These are phyloP conservation scores for Leishmania gerbilli DNA, from an alignment of 208 protist genomes.

Conservation along the genomic window DNA sequence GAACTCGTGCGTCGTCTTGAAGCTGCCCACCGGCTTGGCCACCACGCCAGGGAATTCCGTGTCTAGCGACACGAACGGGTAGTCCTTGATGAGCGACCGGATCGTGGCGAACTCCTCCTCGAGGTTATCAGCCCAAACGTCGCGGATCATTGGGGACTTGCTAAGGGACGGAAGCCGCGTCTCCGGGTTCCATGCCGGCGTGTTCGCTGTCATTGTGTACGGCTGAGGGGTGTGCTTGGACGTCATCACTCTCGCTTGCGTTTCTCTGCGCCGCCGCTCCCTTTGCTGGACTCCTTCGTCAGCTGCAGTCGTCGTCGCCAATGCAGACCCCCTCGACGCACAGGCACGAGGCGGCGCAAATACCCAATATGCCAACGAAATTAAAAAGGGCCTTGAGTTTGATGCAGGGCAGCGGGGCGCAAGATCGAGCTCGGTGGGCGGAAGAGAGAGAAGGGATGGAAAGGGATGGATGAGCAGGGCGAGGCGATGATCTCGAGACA, in stretches of 20 bases:
- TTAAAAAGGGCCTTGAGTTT: background rate
- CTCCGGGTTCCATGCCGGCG: slow-evolving; percentile 31
- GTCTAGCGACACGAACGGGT: slow-evolving; percentile 98
- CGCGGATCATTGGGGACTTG: slow-evolving; percentile 91
- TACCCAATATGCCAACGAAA: background rate
- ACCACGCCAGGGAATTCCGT: slow-evolving; percentile 99
- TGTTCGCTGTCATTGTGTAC: slow-evolving; percentile 28
- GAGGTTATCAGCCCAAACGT: slow-evolving; percentile 98
- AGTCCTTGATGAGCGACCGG: slow-evolving; percentile 94
- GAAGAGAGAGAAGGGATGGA: background rate
- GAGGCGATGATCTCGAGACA: slow-evolving; percentile 4
- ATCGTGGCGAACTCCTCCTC: slow-evolving; percentile 97
- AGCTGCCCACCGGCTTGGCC: slow-evolving; percentile 95
- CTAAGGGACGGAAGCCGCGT: slow-evolving; percentile 73
- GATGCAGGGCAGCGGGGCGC: no score
- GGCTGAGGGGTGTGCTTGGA: slow-evolving; percentile 19
- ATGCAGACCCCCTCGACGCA: background rate
- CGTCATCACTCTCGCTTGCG: slow-evolving; percentile 6
- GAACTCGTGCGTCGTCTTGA: slow-evolving; percentile 94
- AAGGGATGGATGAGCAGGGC: background rate
- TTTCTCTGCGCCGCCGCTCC: background rate
- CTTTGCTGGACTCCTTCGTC: background rate
- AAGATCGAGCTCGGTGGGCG: background rate
- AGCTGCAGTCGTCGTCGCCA: background rate
- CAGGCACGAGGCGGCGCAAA: background rate